phyloP scores from a whole-genome alignment of 345 rosid genomes.

The Eucalyptus curtisii region DNA sequence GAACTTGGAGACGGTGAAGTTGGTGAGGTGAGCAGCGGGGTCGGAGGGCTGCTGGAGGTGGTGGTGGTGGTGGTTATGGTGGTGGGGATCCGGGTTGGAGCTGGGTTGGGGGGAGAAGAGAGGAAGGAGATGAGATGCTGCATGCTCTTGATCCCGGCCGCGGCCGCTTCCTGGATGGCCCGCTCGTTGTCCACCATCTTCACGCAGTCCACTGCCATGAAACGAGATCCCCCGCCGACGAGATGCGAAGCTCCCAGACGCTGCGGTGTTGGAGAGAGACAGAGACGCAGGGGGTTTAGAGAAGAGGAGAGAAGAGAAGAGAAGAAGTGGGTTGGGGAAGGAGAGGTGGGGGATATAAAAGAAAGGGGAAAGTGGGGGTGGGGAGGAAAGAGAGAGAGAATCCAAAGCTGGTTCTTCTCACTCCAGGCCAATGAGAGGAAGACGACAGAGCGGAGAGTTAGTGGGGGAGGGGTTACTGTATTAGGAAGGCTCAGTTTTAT shows the following conservation, averaged over 20 bases:
- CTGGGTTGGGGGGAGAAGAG: background rate
- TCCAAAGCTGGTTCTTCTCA: background rate
- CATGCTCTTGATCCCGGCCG: conserved; percentile 36
- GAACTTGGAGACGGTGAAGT: conserved; percentile 30
- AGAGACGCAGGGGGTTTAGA: background rate
- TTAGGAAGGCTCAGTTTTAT: background rate
- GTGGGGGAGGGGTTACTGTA: background rate
- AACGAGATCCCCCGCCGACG: background rate
- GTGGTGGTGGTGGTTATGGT: background rate
- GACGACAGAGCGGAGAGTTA: background rate
- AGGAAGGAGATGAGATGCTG: conserved; percentile 27
- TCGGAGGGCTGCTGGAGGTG: background rate
- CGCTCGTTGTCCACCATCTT: conserved; percentile 17
- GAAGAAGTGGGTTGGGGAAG: background rate
- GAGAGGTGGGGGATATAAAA: background rate
- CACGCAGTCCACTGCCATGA: conserved; percentile 18
- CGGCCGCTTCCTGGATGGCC: conserved; percentile 32
- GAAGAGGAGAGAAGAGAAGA: background rate
- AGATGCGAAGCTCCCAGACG: background rate
- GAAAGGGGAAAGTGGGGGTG: background rate
- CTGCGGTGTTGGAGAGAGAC: background rate
- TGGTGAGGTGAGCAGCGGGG: conserved; percentile 16
- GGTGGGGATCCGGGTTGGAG: background rate
- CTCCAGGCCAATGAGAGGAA: background rate
- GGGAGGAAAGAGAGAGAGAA: background rate